These are phyloP conservation scores for Halophytophthora batemanensis DNA, from an alignment of 352 stramenopile species.

Conservation along the genomic window DNA sequence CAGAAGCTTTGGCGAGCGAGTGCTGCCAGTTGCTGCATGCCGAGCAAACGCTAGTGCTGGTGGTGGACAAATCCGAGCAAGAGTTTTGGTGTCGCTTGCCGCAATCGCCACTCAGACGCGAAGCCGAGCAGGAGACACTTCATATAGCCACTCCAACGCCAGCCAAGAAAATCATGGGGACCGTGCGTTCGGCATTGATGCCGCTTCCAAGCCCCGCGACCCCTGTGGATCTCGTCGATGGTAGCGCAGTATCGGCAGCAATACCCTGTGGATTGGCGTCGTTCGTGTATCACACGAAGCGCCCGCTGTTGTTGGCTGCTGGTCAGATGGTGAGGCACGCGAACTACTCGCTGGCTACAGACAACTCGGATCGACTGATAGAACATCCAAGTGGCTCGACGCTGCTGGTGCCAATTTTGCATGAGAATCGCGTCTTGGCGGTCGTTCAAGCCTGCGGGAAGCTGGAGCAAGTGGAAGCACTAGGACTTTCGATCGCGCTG, in stretches of 20 bases:
- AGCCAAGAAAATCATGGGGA: slow-evolving; percentile 20
- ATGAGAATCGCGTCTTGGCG: slow-evolving; percentile 31
- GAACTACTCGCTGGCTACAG: slow-evolving; percentile 45
- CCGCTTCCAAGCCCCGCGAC: slow-evolving; percentile 10
- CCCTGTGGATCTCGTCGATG: not conserved
- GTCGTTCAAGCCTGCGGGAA: slow-evolving; percentile 72
- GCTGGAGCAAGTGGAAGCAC: slow-evolving; percentile 43
- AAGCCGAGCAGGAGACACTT: not conserved
- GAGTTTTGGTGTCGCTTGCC: slow-evolving; percentile 76
- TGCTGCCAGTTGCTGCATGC: slow-evolving; percentile 41
- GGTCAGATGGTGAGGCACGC: slow-evolving; percentile 44
- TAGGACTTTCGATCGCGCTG: slow-evolving; percentile 59
- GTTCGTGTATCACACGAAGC: slow-evolving; percentile 64
- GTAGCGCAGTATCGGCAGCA: not conserved
- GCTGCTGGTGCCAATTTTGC: slow-evolving; percentile 50
- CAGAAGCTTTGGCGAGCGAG: slow-evolving; percentile 47
- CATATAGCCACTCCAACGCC: slow-evolving; percentile 14
- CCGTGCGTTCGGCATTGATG: slow-evolving; percentile 41
- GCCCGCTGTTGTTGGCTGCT: slow-evolving; percentile 51
- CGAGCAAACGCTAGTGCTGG: slow-evolving; percentile 65
- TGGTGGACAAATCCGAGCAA: slow-evolving; percentile 66
- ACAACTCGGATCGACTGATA: slow-evolving; percentile 65
- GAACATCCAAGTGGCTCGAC: slow-evolving; percentile 53
- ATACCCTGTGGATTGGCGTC: slow-evolving; percentile 55
- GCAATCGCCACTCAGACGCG: slow-evolving; percentile 1